A percentile compares a stretch with the other conserved stretches of the same genome.
phyloP scores from a whole-genome alignment of 768 basidiomycete species.

The Mycena polygramma region DNA sequence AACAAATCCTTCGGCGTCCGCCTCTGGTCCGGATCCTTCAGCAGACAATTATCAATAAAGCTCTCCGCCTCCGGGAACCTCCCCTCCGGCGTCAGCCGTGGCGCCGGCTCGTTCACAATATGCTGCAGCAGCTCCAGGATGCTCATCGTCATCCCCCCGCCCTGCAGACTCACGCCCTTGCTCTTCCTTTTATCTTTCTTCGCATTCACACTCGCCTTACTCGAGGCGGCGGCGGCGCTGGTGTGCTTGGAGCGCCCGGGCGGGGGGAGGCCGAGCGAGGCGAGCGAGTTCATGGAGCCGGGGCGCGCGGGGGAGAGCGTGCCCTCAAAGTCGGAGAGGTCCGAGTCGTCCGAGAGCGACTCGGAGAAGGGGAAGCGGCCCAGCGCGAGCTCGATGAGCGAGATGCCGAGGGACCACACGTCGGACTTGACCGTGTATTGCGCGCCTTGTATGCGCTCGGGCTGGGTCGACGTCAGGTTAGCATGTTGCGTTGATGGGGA shows the following conservation, averaged over 20 bases:
- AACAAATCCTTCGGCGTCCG: constrained; percentile 90
- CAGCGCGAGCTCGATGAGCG: constrained; percentile 95
- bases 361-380: constrained; percentile 98
- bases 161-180: constrained; percentile 92
- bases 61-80: constrained; percentile 78
- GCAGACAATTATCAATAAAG: constrained; percentile 91
- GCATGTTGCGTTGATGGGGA: constrained; percentile 22
- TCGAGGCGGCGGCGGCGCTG: too few species aligned
- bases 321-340: constrained; percentile 83
- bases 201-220: background rate
- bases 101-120: constrained; percentile 99
- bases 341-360: constrained; percentile 80
- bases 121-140: constrained; percentile 97
- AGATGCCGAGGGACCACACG: constrained; percentile 98
- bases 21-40: constrained; percentile 89
- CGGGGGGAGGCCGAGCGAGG: constrained; percentile 43
- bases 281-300: constrained; percentile 61
- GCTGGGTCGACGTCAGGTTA: constrained; percentile 63
- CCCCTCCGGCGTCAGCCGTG: constrained; percentile 82
- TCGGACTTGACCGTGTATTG: constrained; percentile 99
- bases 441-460: constrained; percentile 98
- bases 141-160: constrained; percentile 97
- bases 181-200: constrained; percentile 66
- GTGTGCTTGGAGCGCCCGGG: background rate
- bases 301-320: constrained; percentile 83